phyloP scores from a whole-genome alignment of 768 basidiomycete species.

The Lyophyllum atratum region DNA sequence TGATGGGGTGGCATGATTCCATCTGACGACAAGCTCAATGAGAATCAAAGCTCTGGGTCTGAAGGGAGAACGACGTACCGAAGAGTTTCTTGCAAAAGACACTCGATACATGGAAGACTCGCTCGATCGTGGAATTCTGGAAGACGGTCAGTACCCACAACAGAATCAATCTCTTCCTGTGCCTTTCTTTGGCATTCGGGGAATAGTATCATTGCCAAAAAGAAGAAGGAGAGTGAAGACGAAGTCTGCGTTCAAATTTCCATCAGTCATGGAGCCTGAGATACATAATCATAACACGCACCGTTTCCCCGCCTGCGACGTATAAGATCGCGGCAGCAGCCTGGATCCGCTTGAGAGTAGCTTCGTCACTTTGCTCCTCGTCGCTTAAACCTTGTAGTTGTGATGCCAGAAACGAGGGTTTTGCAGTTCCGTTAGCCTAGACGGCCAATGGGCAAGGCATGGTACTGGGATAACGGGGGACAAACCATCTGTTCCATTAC shows the following conservation, averaged over 20 bases:
- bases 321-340: constrained; percentile 7
- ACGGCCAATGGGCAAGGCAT: not conserved
- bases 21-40: not conserved
- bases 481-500: constrained; percentile 17
- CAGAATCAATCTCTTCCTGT: constrained; percentile 30
- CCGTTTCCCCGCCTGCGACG: constrained; percentile 16
- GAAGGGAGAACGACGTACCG: constrained; percentile 19
- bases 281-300: not conserved
- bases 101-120: constrained; percentile 10
- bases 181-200: constrained; percentile 30
- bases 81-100: constrained; percentile 18
- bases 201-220: constrained; percentile 31
- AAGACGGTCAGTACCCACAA: constrained; percentile 26
- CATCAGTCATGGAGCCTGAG: not conserved
- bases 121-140: constrained; percentile 13
- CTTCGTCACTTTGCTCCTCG: not conserved
- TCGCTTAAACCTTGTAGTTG: constrained; percentile 4
- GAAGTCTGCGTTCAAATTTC: constrained; percentile 13
- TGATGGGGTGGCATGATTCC: not conserved
- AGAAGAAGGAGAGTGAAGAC: constrained; percentile 21
- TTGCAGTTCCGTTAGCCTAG: constrained; percentile 10
- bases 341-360: not conserved
- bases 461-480: not conserved
- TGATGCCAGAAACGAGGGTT: constrained; percentile 12
- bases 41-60: not conserved